Base-by-base conservation (phyloP, 495 filamentous ascomycete genomes). In the Xylaria scruposa region DNA sequence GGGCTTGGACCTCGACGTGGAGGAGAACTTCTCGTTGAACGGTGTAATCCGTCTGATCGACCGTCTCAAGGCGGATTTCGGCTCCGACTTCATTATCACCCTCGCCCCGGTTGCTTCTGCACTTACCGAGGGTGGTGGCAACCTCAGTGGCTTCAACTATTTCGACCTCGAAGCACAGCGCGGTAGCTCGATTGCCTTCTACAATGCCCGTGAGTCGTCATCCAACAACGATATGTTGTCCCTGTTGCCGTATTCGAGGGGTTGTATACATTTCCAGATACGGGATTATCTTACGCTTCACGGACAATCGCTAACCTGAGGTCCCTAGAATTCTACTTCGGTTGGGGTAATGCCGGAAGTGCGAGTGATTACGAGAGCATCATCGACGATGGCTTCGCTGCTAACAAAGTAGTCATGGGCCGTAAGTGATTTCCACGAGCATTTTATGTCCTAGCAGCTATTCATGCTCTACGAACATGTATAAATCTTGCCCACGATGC, bases 1-100 rank as follows among this genome's bases (percentile, higher is more conserved):
- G 65, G 94, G 94, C 0, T 73, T 97, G 3, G 94, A 97, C 78
- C 87, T 97, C 4, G 94, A 97, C 76, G 92, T 96, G 40, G 94
- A 97, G 79, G 93, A 97, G 78, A 69, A 74, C 8, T 93, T 94
- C 87, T 91, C 91, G 4, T 83, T 95, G 9, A 60, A 69, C n/a
- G 93, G 92, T 15, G 83, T 95, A 36, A 84, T 92, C 33, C 86
- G 90, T 29, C 84, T 97, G 21, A 93, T 97, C 70, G 90, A 93
- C 79, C 85, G 91, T 5, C 86, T 97, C 17, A 90, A 92, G 71
- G 78, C 78, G 7, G 94, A 97, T 77, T 89, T 96, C 68, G 92
- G 92, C 9, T 77, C 85, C 2, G 79, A 67, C 9, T 97, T 96
- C 74, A 85, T 93, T 64, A 90, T 97, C 74, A 93, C 92, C 0